Evolutionary conservation across 2,329 filamentous ascomycete species (phyloP).

Genomic region (Aspergillus sclerotialis): DNA sequence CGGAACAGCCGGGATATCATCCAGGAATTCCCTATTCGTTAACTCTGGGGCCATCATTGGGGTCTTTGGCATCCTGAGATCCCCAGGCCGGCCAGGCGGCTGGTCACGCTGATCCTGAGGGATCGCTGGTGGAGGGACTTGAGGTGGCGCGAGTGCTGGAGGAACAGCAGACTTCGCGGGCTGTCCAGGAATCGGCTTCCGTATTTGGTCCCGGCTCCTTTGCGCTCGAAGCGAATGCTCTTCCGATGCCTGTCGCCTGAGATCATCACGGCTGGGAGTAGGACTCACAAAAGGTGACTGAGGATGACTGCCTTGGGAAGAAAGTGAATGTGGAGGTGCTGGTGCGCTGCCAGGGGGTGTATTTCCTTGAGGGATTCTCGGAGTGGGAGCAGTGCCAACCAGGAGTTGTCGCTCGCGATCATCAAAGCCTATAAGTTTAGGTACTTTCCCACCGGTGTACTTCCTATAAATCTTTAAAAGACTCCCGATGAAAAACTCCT

Average conservation of each 20-base stretch:
- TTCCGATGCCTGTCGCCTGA: constrained; percentile 25
- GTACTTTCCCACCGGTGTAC: constrained; percentile 80
- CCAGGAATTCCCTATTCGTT: constrained; percentile 16
- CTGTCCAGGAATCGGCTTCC: constrained; percentile 27
- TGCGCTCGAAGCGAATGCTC: constrained; percentile 30
- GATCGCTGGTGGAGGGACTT: constrained; percentile 16
- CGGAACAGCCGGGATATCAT: constrained; percentile 8
- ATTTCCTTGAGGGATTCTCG: constrained; percentile 17
- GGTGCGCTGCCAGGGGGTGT: constrained; percentile 15
- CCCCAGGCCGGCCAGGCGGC: constrained; percentile 16
- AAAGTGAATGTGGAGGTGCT: constrained; percentile 21
- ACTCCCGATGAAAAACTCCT: constrained; percentile 97
- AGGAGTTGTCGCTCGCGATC: constrained; percentile 70
- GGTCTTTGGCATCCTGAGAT: constrained; percentile 12
- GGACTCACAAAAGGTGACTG: constrained; percentile 25
- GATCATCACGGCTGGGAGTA: constrained; percentile 32
- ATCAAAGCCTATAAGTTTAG: constrained; percentile 77
- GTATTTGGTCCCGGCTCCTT: constrained; percentile 35
- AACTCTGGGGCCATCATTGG: constrained; percentile 13
- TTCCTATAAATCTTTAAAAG: constrained; percentile 94
- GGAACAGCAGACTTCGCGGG: constrained; percentile 29
- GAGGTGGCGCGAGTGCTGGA: constrained; percentile 21
- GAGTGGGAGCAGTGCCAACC: constrained; percentile 43
- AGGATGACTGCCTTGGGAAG: constrained; percentile 19
- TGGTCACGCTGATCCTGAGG: constrained; percentile 16